Evolutionary conservation across 768 basidiomycete genomes (phyloP).

Genomic region (Nevesoporus exiguus): DNA sequence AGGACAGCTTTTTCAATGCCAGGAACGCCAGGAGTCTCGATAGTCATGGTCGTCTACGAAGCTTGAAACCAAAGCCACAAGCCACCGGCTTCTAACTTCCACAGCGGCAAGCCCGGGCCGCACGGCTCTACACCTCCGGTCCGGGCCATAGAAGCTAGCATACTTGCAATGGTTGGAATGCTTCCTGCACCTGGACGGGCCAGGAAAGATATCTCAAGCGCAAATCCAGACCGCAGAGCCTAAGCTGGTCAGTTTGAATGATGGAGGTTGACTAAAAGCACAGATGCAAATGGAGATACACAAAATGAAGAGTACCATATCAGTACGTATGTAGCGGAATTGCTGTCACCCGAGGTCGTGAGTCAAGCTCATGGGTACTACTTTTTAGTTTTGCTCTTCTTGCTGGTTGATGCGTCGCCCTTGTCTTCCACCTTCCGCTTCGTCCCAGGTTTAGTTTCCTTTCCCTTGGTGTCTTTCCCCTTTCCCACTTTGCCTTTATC

Average conservation of each 20-base stretch:
- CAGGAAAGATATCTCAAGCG: neutral
- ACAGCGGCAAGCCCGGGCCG: neutral
- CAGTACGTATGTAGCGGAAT: neutral
- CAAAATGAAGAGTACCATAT: constrained; percentile 4
- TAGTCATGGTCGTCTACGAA: constrained; percentile 12
- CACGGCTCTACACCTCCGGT: neutral
- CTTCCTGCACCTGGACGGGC: neutral
- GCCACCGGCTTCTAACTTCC: constrained; percentile 7
- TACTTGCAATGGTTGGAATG: no score
- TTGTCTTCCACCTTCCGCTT: constrained; percentile 35
- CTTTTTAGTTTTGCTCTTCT: constrained; percentile 43
- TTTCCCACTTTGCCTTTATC: constrained; percentile 41
- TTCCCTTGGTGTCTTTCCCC: constrained; percentile 29
- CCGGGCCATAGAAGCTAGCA: neutral
- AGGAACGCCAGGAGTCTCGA: constrained; percentile 8
- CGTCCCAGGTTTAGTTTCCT: constrained; percentile 10
- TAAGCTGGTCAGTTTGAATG: neutral
- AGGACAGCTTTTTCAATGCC: constrained; percentile 33
- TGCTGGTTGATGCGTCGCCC: constrained; percentile 30
- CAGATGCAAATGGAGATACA: constrained; percentile 11
- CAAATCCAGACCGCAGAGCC: neutral
- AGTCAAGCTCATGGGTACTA: constrained; percentile 7
- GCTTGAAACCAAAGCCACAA: neutral
- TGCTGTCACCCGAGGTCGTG: neutral
- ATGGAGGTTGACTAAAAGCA: constrained; percentile 9